Base-by-base conservation (phyloP, 495 filamentous ascomycete genomes). In the Staphylotrichum longicolle region DNA sequence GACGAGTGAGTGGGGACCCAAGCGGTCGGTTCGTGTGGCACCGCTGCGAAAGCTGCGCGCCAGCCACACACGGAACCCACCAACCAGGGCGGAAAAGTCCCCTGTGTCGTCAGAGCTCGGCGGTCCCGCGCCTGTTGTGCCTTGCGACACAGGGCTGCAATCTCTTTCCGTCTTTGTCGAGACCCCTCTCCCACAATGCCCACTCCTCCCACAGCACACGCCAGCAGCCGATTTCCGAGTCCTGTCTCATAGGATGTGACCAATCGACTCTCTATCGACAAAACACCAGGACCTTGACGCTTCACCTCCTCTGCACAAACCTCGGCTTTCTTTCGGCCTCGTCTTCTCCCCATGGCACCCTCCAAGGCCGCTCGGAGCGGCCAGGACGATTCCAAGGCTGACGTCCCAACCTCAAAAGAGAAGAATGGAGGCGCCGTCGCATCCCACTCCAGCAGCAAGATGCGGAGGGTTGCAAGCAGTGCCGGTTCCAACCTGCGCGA, bases 341-440 rank as follows among this genome's bases (percentile, higher is more conserved):
- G 12, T 0, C 30, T n/a, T 52, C 40, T 33, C 63, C 33, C 63
- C 53, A 81, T 76, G 73, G 60, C 72, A 3, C 73, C 74, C 1
- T 50, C 69, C n/a, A 76, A 75, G 57, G 60, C 66, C 15, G 61
- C 68, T 30, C 68, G 67, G 15, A 63, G 60, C 51, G 67, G 70
- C 54, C 77, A 78, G 62, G 78, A 82, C 64, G 78, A 82, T 66
- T 32, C 71, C 57, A 82, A 80, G 70, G 67, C 75, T 56, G 78
- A 80, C 60, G 74, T 72, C 4, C 68, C 74, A 12, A 71, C 70
- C 54, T 42, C 68, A 42, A 78, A 78, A 60, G 77, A 80, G n/a
- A 76, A 77, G 62, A 78, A 77, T 54, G 74, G 54, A 39, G 33
- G 74, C 45, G 68, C 70, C 39, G 63, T 66, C 54, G 61, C 70